A percentile compares a stretch with the other conserved stretches of the same genome.
Conservation (phyloP, 805 yeast species). For the Candida yuanshanica region DNA sequence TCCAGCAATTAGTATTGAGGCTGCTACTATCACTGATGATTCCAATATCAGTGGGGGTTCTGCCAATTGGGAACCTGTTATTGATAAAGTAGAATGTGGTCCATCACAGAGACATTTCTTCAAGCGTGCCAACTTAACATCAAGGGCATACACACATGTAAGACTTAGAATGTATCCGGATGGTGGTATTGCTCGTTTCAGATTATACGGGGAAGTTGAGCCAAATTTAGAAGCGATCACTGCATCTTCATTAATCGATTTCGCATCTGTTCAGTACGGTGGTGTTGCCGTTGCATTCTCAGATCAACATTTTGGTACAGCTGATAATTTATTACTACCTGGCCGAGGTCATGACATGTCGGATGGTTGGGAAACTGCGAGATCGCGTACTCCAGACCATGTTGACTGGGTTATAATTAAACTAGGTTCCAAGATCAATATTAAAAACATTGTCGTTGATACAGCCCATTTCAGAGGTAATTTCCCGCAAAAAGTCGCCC, state of each 20-base stretch:
- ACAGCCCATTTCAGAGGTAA: constrained; percentile 95
- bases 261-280: constrained; percentile 80
- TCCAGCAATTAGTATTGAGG: constrained; percentile 84
- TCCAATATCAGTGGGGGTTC: constrained; percentile 16
- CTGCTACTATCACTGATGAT: constrained; percentile 33
- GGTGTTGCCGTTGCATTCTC: constrained; percentile 81
- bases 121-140: constrained; percentile 54
- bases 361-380: constrained; percentile 96
- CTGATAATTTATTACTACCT: constrained; percentile 82
- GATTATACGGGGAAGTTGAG: constrained; percentile 77
- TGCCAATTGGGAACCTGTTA: constrained; percentile 59
- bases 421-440: constrained; percentile 60
- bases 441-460: constrained; percentile 65
- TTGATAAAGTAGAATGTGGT: constrained; percentile 75
- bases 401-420: constrained; percentile 87
- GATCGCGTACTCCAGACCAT: constrained; percentile 81
- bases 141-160: constrained; percentile 64
- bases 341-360: constrained; percentile 96
- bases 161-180: constrained; percentile 93
- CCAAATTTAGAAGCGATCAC: constrained; percentile 51
- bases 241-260: constrained; percentile 42
- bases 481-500: constrained; percentile 74
- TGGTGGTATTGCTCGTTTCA: constrained; percentile 95
- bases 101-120: constrained; percentile 87
- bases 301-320: constrained; percentile 93